phyloP scores from a whole-genome alignment of 331 rosid genomes.

The Dryas integrifolia region DNA sequence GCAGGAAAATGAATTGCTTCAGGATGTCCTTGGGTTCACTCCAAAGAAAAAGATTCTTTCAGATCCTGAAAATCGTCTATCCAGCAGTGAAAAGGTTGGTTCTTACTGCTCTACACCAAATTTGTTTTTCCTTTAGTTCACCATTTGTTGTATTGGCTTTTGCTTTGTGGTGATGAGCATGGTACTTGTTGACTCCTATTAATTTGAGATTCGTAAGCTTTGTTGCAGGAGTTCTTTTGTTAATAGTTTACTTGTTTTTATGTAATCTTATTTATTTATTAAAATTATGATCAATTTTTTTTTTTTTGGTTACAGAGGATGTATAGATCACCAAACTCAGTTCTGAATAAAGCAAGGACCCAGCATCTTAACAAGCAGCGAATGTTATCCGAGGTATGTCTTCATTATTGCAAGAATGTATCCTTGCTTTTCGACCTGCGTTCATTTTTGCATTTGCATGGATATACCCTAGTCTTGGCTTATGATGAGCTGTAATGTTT shows the following conservation, averaged over 20 bases:
- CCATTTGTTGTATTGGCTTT: neutral
- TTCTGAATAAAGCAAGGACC: constrained; percentile 80
- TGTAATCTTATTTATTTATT: neutral
- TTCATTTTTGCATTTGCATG: too few species aligned
- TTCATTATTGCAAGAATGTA: constrained; percentile 7
- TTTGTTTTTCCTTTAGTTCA: neutral
- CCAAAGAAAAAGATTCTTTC: constrained; percentile 57
- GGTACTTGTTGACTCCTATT: neutral
- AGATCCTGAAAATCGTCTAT: constrained; percentile 55
- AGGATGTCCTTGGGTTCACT: constrained; percentile 70
- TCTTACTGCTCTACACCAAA: neutral
- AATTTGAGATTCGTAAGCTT: neutral
- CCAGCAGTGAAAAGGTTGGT: constrained; percentile 73
- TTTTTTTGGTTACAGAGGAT: constrained; percentile 53
- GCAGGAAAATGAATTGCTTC: constrained; percentile 95
- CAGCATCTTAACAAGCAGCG: constrained; percentile 79
- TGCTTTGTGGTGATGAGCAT: neutral
- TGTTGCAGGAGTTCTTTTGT: neutral
- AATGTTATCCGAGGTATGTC: constrained; percentile 66
- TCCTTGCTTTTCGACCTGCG: neutral
- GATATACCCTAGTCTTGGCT: too few species aligned
- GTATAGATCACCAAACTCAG: constrained; percentile 82
- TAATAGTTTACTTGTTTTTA: neutral
- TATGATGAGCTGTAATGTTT: neutral
- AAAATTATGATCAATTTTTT: neutral